These are phyloP conservation scores for Aspergillus novoparasiticus DNA, from an alignment of 2,329 filamentous ascomycete species.

Conservation along the genomic window DNA sequence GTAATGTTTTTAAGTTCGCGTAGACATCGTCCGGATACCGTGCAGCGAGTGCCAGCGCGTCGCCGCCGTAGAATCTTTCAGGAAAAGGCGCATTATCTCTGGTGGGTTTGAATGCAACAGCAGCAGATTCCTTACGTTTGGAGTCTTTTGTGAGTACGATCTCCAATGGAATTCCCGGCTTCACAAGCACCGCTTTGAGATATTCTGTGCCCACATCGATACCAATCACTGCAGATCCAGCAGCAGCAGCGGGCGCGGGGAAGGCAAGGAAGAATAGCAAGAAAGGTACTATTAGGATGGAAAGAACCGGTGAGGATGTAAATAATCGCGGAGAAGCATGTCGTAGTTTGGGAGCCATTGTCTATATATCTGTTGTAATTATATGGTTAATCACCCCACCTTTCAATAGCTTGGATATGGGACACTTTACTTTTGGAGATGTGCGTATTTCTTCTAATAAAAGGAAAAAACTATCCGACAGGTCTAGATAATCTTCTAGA, in stretches of 20 bases:
- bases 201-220: conserved; percentile 95
- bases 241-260: conserved; percentile 59
- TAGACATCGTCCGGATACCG: conserved; percentile 93
- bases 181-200: conserved; percentile 93
- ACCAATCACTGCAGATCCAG: conserved; percentile 78
- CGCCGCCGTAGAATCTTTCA: conserved; percentile 87
- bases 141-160: conserved; percentile 98
- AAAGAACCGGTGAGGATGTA: conserved; percentile 38
- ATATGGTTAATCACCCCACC: neutral
- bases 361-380: conserved; percentile 22
- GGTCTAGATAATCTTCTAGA: neutral
- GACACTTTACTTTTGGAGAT: neutral
- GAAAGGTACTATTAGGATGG: conserved; percentile 52
- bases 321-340: conserved; percentile 19
- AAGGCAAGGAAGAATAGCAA: conserved; percentile 58
- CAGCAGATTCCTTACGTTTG: conserved; percentile 89
- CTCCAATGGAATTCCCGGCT: conserved; percentile 94
- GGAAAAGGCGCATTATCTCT: conserved; percentile 71
- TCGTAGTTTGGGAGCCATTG: conserved; percentile 36
- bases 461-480: neutral
- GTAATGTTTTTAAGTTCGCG: conserved; percentile 85
- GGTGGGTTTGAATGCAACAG: conserved; percentile 90
- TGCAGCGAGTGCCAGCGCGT: conserved; percentile 83
- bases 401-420: neutral
- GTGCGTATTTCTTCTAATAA: neutral